Evolutionary conservation across 2,329 filamentous ascomycete species (phyloP).

Genomic region (Colletotrichum godetiae): DNA sequence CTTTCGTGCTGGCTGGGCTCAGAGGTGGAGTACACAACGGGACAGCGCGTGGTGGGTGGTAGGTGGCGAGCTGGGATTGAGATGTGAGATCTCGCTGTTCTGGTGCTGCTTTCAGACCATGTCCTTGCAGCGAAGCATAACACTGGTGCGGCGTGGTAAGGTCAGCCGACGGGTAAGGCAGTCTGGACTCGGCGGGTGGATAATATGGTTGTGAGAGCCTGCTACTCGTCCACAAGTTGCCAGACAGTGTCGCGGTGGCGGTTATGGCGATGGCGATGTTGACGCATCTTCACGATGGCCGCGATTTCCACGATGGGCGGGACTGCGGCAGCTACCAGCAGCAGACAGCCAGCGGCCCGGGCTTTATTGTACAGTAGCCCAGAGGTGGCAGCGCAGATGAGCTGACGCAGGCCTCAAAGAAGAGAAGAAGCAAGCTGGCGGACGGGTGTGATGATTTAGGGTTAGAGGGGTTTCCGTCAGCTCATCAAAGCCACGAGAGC

Average conservation of each 20-base stretch:
- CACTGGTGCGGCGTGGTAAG: neutral
- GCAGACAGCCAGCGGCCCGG: neutral
- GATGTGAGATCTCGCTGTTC: constrained; percentile 1
- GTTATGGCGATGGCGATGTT: neutral
- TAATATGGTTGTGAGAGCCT: neutral
- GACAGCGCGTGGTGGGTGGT: constrained; percentile 1
- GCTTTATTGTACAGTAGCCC: neutral
- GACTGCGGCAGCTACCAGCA: neutral
- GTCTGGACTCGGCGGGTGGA: neutral
- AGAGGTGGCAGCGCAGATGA: neutral
- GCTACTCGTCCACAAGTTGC: neutral
- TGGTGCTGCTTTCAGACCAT: constrained; percentile 13
- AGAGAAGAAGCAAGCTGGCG: neutral
- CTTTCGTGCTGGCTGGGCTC: neutral
- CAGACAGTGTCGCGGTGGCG: neutral
- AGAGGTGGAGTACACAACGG: neutral
- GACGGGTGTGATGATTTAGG: neutral
- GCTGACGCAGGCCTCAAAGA: neutral
- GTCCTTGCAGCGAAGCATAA: constrained; percentile 8
- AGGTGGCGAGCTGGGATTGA: constrained; percentile 2
- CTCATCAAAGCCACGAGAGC: constrained; percentile 2
- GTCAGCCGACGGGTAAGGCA: neutral
- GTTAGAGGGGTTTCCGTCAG: constrained; percentile 3
- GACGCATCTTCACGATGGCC: neutral
- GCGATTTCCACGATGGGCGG: neutral